These are phyloP conservation scores for Hypoxylon rickii DNA, from an alignment of 495 filamentous ascomycete species.

Conservation along the genomic window DNA sequence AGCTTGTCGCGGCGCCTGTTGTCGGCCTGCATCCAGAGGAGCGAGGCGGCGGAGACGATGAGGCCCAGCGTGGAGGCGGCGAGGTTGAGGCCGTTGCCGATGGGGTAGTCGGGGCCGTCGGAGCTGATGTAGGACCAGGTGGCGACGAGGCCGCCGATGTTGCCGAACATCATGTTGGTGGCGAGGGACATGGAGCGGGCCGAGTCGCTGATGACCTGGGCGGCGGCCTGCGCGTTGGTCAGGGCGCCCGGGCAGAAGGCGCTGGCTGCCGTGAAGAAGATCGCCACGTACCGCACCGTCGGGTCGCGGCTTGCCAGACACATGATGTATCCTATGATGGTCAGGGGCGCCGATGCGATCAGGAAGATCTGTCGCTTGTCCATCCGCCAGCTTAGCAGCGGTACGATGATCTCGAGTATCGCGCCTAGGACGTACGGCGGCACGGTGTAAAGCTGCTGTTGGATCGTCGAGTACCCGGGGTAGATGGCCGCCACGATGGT, in stretches of 20 bases:
- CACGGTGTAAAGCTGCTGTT: slow-evolving; percentile 68
- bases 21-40: slow-evolving; percentile 66
- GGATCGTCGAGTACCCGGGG: slow-evolving; percentile 59
- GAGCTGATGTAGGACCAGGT: slow-evolving; percentile 71
- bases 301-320: slow-evolving; percentile 62
- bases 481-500: slow-evolving; percentile 74
- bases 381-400: slow-evolving; percentile 62
- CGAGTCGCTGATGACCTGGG: slow-evolving; percentile 74
- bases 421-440: slow-evolving; percentile 73
- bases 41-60: slow-evolving; percentile 49
- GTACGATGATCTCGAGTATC: slow-evolving; percentile 67
- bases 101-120: slow-evolving; percentile 70
- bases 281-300: slow-evolving; percentile 68
- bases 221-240: slow-evolving; percentile 66
- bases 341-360: slow-evolving; percentile 57
- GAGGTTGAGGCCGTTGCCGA: slow-evolving; percentile 76
- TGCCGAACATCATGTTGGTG: slow-evolving; percentile 71
- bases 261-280: slow-evolving; percentile 68
- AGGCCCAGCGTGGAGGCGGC: slow-evolving; percentile 60
- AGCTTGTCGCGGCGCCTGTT: slow-evolving; percentile 61
- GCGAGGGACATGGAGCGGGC: slow-evolving; percentile 68
- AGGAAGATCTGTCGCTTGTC: slow-evolving; percentile 68
- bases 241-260: slow-evolving; percentile 72
- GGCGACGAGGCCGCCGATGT: slow-evolving; percentile 70
- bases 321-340: slow-evolving; percentile 73